A percentile compares a stretch with the other conserved stretches of the same genome.
Evolutionary conservation across 768 basidiomycete genomes (phyloP).

Genomic region (Saitozyma sp.): DNA sequence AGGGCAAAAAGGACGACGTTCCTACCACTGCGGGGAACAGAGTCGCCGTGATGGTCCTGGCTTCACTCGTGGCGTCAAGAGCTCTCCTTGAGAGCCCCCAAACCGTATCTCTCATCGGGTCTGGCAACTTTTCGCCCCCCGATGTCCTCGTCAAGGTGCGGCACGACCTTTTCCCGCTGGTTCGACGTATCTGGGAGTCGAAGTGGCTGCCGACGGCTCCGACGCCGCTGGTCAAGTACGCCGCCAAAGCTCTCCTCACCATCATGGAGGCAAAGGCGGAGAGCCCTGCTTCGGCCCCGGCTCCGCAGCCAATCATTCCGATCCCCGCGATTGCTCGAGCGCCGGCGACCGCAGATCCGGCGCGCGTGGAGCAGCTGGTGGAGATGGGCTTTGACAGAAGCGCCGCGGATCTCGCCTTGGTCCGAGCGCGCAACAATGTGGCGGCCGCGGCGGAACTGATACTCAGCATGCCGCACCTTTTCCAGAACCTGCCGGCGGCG

Average conservation of each 20-base stretch:
- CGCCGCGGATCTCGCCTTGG: slow-evolving; percentile 78
- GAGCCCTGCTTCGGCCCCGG: neutral
- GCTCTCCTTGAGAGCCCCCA: slow-evolving; percentile 82
- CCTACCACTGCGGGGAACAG: slow-evolving; percentile 1
- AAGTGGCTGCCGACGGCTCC: slow-evolving; percentile 62
- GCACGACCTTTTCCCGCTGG: slow-evolving; percentile 65
- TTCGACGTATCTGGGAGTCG: slow-evolving; percentile 72
- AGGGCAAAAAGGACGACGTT: slow-evolving; percentile 10
- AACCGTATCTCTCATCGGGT: slow-evolving; percentile 67
- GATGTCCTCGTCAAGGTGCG: slow-evolving; percentile 84
- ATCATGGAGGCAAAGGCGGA: slow-evolving; percentile 70
- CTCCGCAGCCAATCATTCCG: slow-evolving; percentile 44
- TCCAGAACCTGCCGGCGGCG: slow-evolving; percentile 11
- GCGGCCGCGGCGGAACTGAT: slow-evolving; percentile 84
- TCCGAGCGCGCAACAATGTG: slow-evolving; percentile 83
- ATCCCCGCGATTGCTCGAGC: neutral
- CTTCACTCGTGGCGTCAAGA: slow-evolving; percentile 73
- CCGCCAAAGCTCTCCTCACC: slow-evolving; percentile 75
- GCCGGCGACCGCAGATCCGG: slow-evolving; percentile 60
- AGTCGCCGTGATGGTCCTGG: slow-evolving; percentile 67
- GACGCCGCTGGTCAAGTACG: slow-evolving; percentile 63
- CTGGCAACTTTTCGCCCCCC: slow-evolving; percentile 74
- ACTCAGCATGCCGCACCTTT: slow-evolving; percentile 61
- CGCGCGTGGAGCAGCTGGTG: slow-evolving; percentile 73
- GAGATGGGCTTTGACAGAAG: slow-evolving; percentile 98